Evolutionary conservation across 2,329 filamentous ascomycete genomes (phyloP), one percentile per base, ranked within the genome.

Genomic region (Iodosphaeria phyllophila): DNA sequence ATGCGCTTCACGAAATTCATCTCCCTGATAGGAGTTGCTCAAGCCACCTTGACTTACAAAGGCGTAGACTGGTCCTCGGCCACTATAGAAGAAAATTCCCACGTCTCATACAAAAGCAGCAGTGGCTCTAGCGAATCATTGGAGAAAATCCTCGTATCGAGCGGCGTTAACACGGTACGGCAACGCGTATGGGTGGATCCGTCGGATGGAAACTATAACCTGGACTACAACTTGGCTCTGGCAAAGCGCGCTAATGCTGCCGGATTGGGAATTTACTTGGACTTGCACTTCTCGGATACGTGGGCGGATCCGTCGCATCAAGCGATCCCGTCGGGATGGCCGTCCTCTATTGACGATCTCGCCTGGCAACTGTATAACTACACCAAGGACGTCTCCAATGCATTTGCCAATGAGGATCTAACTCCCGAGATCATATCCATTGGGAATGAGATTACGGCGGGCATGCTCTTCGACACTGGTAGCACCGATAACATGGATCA

Each of bases 141-240:
- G 2, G 74, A 80, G 38, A 55, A 49, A 3, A 77, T 79, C 26
- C 48, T 79, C 4, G 60, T 54, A 4, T 50, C 49, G 8, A 63
- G 56, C 15, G 74, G 74, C 9, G 63, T 76, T 35, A 79, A 78
- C 44, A 74, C 66, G 0, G 65, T 78, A 22, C 64, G 74, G 11
- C 74, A 80, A 43, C 59, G 75, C 14, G 46, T 80, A 21, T 80
- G 74, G 74, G 74, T 79, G 13, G 74, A 74, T 35, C 66, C 69
- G 0, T 51, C 59, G 8, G 58, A 65, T 34, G 69, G 71, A 22
- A 56, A 60, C 35, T 80, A 80, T 44, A 63, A 74, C 43, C 54
- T 79, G 20, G 64, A 64, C 30, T 80, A 80, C 48, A 79, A 78
- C 41, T 41, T 82, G 32, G 50, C 62, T 27, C 56, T 80, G n/a